These are phyloP conservation scores for Trametes elegans DNA, from an alignment of 768 basidiomycete species.

Conservation along the genomic window DNA sequence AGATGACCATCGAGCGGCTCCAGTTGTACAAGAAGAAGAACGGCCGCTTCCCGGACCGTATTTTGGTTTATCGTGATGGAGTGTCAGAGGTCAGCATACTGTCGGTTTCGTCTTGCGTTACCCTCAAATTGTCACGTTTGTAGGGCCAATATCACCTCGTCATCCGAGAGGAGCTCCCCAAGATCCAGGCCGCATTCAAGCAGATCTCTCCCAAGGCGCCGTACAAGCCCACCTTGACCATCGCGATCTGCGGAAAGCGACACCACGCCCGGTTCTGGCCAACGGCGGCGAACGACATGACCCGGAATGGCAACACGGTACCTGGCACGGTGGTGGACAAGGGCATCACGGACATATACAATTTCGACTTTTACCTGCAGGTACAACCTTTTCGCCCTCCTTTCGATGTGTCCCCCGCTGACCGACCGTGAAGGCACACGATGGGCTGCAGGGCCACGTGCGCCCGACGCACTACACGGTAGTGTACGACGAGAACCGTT, in stretches of 20 bases:
- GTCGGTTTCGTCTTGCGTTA: not conserved
- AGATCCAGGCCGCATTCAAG: slow-evolving; percentile 60
- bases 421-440: slow-evolving; percentile 72
- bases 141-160: slow-evolving; percentile 76
- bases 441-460: slow-evolving; percentile 68
- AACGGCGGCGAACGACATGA: slow-evolving; percentile 45
- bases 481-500: slow-evolving; percentile 71
- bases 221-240: slow-evolving; percentile 65
- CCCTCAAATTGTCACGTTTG: not conserved
- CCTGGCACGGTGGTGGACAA: slow-evolving; percentile 82
- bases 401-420: no score
- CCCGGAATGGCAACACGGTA: slow-evolving; percentile 70
- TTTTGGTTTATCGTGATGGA: slow-evolving; percentile 78
- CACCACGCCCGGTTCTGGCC: slow-evolving; percentile 67
- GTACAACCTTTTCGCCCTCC: slow-evolving; percentile 2
- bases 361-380: slow-evolving; percentile 35
- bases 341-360: slow-evolving; percentile 57
- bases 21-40: slow-evolving; percentile 54
- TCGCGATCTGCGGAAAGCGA: slow-evolving; percentile 77
- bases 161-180: slow-evolving; percentile 56
- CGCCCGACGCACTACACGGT: slow-evolving; percentile 78
- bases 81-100: slow-evolving; percentile 65
- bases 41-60: slow-evolving; percentile 55
- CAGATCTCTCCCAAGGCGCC: slow-evolving; percentile 41
- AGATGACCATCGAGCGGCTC: slow-evolving; percentile 74